These are phyloP conservation scores for Saccharomycopsis fermentans DNA, from an alignment of 805 yeast genomes.

Conservation along the genomic window DNA sequence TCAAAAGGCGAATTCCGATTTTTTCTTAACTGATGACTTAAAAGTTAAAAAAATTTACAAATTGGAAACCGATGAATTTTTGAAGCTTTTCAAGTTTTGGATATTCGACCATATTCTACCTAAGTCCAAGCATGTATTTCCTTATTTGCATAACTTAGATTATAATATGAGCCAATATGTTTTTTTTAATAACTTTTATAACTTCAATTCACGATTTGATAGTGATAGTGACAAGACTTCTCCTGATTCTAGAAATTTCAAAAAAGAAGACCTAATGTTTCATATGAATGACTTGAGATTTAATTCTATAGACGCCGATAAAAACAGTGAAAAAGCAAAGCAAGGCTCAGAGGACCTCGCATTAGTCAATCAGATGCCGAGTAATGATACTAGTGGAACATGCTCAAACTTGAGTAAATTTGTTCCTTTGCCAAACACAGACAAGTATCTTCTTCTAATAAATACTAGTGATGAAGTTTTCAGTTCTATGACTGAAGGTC, in stretches of 20 bases:
- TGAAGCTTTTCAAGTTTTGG: constrained; percentile 18
- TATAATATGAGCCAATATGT: constrained; percentile 13
- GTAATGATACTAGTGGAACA: background rate
- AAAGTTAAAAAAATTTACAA: constrained; percentile 9
- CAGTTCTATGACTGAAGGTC: background rate
- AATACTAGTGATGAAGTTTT: constrained; percentile 10
- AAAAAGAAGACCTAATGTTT: constrained; percentile 3
- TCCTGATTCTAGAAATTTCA: background rate
- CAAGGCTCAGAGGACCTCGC: background rate
- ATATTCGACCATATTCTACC: constrained; percentile 18
- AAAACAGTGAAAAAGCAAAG: background rate
- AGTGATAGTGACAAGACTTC: background rate
- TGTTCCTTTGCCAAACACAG: constrained; percentile 16
- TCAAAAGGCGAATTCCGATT: background rate
- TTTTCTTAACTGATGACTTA: background rate
- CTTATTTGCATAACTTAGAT: constrained; percentile 18
- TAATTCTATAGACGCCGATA: constrained; percentile 1
- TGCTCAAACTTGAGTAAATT: constrained; percentile 15
- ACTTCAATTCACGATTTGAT: background rate
- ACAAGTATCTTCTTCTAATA: constrained; percentile 16
- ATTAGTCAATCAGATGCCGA: background rate
- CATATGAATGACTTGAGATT: constrained; percentile 8
- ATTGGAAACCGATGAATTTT: constrained; percentile 16
- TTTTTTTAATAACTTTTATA: constrained; percentile 10
- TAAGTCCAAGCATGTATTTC: constrained; percentile 11